Evolutionary conservation across 1,139 yeast species (phyloP), one percentile per base, ranked within the genome.

Genomic region (Taphrina pruni): DNA sequence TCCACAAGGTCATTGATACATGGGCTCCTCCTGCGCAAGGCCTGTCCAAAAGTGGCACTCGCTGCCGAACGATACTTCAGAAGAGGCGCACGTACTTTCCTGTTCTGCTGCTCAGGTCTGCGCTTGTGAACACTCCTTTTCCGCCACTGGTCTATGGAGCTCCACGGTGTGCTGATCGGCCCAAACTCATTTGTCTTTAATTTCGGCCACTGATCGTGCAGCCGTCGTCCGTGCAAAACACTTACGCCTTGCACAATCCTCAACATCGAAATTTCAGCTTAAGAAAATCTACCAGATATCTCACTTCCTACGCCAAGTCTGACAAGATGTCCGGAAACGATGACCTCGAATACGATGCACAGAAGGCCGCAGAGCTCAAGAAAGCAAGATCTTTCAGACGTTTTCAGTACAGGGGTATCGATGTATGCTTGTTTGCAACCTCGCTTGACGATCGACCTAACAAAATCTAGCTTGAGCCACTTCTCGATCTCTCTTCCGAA

Each of bases 381-480:
- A 65, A 65, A 58, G 64, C 64, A 3, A 41, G 69, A 36, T 65
- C 69, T 20, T 65, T 65, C 69, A 54, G 69, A 14, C 57, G 64
- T 32, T 65, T 57, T 58, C 64, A 56, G 43, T 65, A 48, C 64
- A 57, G 64, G 38, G 69, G 64, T 32, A 50, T 65, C 32, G 64
- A 51, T 41, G 65, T 45, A 60, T 45, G 55, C 12, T 26, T 21
- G 9, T 26, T 35, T 46, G 14, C 6, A 3, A 0, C 32, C 46
- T 35, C n/a, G 3, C 11, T 32, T 14, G 32, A 93, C 93, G 90
- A 88, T 97, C 79, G 94, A 87, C 97, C 93, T 38, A 41, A 95
- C 85, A 99, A 99, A 84, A 97, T 94, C 81, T 97, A 93, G 83
- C 90, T 95, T 81, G 88, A 89, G 81, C 92, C 94, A 81, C 88